phyloP scores from a whole-genome alignment of 2,329 filamentous ascomycete genomes.

The Ophiocordyceps camponoti-saundersi region DNA sequence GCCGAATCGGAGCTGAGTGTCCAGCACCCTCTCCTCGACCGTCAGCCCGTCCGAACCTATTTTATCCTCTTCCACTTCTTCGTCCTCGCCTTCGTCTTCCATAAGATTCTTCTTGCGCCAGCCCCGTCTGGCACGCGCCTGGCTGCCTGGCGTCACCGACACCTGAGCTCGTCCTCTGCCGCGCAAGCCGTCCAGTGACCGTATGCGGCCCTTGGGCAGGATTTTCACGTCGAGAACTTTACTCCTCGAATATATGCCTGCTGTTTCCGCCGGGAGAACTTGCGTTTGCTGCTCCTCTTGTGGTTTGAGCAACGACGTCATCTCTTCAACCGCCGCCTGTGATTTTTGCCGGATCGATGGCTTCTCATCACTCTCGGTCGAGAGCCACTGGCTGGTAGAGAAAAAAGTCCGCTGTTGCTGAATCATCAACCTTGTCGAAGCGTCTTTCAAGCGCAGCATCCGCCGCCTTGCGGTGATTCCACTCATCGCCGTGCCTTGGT shows the following conservation, averaged over 20 bases:
- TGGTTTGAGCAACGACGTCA: constrained; percentile 10
- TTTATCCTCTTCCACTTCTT: background rate
- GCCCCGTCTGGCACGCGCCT: background rate
- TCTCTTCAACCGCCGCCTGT: constrained; percentile 16
- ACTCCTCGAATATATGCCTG: background rate
- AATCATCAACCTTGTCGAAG: constrained; percentile 13
- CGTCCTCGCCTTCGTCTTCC: constrained; percentile 8
- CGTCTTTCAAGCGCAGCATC: constrained; percentile 19
- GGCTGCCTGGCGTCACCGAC: background rate
- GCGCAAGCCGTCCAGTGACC: constrained; percentile 10
- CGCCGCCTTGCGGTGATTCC: constrained; percentile 19
- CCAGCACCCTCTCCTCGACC: constrained; percentile 7
- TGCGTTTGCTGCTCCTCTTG: background rate
- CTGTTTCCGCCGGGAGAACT: background rate
- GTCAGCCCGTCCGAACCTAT: background rate
- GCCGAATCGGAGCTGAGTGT: constrained; percentile 18
- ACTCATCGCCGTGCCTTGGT: background rate
- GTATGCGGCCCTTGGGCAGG: constrained; percentile 13
- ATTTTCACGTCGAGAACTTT: constrained; percentile 22
- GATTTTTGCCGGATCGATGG: constrained; percentile 13
- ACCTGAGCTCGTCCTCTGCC: constrained; percentile 4
- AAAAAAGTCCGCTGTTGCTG: constrained; percentile 9
- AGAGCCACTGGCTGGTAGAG: constrained; percentile 19
- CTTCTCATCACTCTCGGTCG: constrained; percentile 11
- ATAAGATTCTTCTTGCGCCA: constrained; percentile 1